Evolutionary conservation across 2,329 filamentous ascomycete genomes (phyloP), one percentile per base, ranked within the genome.

Genomic region (Colletotrichum sp.): DNA sequence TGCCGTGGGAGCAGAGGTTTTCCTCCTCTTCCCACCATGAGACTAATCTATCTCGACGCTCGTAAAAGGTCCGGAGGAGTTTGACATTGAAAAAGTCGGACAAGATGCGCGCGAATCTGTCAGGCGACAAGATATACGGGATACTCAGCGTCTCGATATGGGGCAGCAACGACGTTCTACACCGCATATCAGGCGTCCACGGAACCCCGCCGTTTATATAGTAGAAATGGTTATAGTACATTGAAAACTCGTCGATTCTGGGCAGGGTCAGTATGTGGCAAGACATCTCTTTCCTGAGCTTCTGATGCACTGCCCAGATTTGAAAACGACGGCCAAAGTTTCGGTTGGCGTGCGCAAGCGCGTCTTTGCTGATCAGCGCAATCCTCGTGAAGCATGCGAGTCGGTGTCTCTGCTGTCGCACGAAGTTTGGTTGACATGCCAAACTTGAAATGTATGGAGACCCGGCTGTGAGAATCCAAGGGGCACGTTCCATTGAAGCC

Each of bases 71-170:
- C 32, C 12, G 12, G 32, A 34, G 5, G 34, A 36, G 34, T 2
- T 0, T 22, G n/a, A 22, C n/a, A 22, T 48, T 8, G 4, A 0
- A 7, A 52, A 52, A 52, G 44, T 52, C 44, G 10, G 44, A 22
- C 0, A 52, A 52, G 10, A 52, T 13, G 44, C 44, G 44, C 44
- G n/a, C 12, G 44, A 52, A 22, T 52, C 10, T 24, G n/a, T 13
- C 2, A 13, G 44, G 44, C n/a, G 44, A 0, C 44, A 0, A 52
- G 10, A 52, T 52, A 0, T 24, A 22, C 2, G 10, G 10, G n/a
- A 52, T 52, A 7, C 0, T 22, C 44, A 52, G n/a, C n/a, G 44
- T 52, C n/a, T 22, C n/a, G n/a, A 52, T 0, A 0, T 24, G 0
- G 44, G 10, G n/a, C 10, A 52, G n/a, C n/a, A 52, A 22, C 4